Evolutionary conservation across 75 land plant genomes (phyloP), one percentile per base, ranked within the genome.

Genomic region (Picea sitchensis): DNA sequence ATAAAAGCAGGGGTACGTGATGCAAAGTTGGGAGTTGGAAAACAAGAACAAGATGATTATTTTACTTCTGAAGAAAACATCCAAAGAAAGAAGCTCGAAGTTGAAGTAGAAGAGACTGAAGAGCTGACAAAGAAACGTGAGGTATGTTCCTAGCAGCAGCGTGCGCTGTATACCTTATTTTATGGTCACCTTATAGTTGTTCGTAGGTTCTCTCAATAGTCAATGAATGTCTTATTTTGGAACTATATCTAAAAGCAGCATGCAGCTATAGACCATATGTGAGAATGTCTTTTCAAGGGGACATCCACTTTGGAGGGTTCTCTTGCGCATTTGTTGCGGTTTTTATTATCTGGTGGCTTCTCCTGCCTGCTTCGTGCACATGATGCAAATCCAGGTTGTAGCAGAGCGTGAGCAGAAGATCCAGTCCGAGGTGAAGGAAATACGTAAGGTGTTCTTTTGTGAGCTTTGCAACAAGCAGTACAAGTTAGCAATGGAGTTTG

Each of bases 331-430:
- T 97, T 87, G 87, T 96, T 91, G 89, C 86, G 81, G 80, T 82
- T 87, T 87, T 87, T 83, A 86, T 88, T 86, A 82, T 88, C 83
- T 92, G 94, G 93, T 93, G 95, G 98, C 92, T 91, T 92, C 88
- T 89, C 89, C 90, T 93, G 93, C 98, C 92, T 85, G 92, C 88
- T 87, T 93, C 91, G 88, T 91, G 92, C 92, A 83, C 88, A 84
- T 91, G 85, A 83, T 92, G 88, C 84, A 91, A 87, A 89, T 88
- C 87, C 98, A 98, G 99, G 99, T 98, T 67, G 83, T 92, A 84
- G 99, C 99, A 77, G 99, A 98, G 83, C 98, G 99, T 74, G 99
- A 98, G 94, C 92, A 87, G 84, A 95, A 92, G 88, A 98, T 95
- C 76, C 94, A 98, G 81, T 86, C 86, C 67, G 98, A 98, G 80